Base-by-base conservation (phyloP, 805 yeast species). In the Myxozyma sirexii region DNA sequence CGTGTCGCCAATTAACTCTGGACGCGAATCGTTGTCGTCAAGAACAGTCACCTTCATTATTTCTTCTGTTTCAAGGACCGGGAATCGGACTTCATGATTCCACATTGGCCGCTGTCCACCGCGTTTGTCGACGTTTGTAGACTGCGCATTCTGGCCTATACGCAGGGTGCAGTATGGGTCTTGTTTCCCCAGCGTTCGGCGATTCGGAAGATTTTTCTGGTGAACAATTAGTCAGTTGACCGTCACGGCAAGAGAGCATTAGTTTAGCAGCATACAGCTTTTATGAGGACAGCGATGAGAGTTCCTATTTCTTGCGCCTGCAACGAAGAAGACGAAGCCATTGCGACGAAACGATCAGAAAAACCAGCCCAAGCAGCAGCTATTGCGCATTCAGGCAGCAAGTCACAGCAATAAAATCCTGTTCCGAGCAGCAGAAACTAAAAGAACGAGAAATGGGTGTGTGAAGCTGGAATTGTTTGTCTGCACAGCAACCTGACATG, bases 41-140 rank as follows among this genome's bases (percentile, higher is more conserved):
- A 91, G 82, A 0, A 91, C 84, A 39, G 88, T 89, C 1, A 94
- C 76, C 62, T 84, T 83, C 75, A 94, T 72, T 0, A 79, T 61
- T 1, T 90, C 77, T 19, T 46, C 86, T 38, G 85, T 87, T 6
- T 88, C 80, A 1, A 84, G 79, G 26, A 90, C 76, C 39, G 81
- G 81, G 69, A 88, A 89, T 66, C 89, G 76, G 58, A 87, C 77
- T 64, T 88, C 90, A 61, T 84, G 84, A 60, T 89, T 85, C 90
- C 97, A 94, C 21, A 79, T 82, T 0, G 99, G 99, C 3, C 89
- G 87, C 71, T 94, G 99, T 1, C 99, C 99, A 0, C 97, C 99
- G 66, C 98, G 77, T 54, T 83, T 81, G 60, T 88, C 84, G 0
- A 90, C 80, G 37, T 84, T 85, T 0, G 97, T 90, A 69, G 87